Percentiles rank a stretch among this genome's conserved stretches.
Evolutionary conservation across 2,329 filamentous ascomycete genomes (phyloP).

Genomic region (Pseudocercospora fuligena): DNA sequence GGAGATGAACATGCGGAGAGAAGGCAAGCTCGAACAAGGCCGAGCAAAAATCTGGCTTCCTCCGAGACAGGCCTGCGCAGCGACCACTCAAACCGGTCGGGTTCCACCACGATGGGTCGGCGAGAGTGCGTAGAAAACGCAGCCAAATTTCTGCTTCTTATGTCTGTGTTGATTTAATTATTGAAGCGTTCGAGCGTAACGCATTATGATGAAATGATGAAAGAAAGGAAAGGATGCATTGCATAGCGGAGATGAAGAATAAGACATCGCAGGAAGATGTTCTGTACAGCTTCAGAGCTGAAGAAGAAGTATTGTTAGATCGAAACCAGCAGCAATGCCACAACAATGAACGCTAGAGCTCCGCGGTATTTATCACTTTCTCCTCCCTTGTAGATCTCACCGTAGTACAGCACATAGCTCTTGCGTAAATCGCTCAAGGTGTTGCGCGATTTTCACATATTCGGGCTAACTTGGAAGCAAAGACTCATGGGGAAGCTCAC

Average conservation of each 20-base stretch:
- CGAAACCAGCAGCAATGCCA: slow-evolving; percentile 7
- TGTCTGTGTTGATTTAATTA: slow-evolving; percentile 9
- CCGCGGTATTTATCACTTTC: slow-evolving; percentile 3
- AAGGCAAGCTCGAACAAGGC: slow-evolving; percentile 64
- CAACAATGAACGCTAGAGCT: background rate
- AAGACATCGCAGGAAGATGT: slow-evolving; percentile 8
- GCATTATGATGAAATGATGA: slow-evolving; percentile 13
- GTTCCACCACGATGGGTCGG: slow-evolving; percentile 39
- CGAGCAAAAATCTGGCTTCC: slow-evolving; percentile 65
- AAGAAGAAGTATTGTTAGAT: background rate
- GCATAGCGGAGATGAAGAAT: background rate
- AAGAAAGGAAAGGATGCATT: background rate
- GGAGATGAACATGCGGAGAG: slow-evolving; percentile 70
- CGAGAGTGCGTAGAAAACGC: slow-evolving; percentile 34
- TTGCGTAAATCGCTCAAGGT: slow-evolving; percentile 11
- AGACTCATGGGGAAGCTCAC: slow-evolving; percentile 1
- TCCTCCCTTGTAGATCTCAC: background rate
- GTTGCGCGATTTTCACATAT: slow-evolving; percentile 6
- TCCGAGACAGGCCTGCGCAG: slow-evolving; percentile 51
- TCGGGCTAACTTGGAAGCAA: background rate
- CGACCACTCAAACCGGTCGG: slow-evolving; percentile 23
- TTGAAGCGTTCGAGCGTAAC: slow-evolving; percentile 26
- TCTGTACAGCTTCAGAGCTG: background rate
- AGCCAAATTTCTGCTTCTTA: slow-evolving; percentile 5
- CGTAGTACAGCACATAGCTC: background rate